These are phyloP conservation scores for Penicillium argentinense DNA, from an alignment of 495 filamentous ascomycete genomes.

Conservation along the genomic window DNA sequence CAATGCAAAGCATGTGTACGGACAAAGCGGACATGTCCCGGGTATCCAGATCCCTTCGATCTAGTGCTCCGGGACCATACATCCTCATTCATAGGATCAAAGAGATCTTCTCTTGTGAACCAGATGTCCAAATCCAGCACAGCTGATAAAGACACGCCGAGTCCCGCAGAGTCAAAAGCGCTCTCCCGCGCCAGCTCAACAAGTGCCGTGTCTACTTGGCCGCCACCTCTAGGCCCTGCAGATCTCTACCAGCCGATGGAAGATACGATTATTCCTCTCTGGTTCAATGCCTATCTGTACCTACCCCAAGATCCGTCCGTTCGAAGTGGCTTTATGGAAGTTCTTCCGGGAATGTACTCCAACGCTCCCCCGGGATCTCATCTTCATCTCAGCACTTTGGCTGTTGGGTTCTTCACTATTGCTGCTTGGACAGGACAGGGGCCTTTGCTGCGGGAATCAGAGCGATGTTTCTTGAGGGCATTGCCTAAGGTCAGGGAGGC, in stretches of 20 bases:
- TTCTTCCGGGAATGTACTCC: conserved; percentile 55
- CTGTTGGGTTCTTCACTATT: conserved; percentile 55
- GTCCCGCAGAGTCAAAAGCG: neutral
- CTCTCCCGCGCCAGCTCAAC: neutral
- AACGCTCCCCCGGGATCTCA: conserved; percentile 44
- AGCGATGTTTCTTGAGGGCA: conserved; percentile 44
- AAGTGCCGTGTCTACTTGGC: neutral
- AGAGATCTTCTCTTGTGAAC: neutral
- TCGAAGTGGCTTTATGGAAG: conserved; percentile 44
- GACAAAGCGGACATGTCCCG: conserved; percentile 53
- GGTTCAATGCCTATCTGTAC: conserved; percentile 38
- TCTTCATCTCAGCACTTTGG: conserved; percentile 57
- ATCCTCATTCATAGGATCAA: conserved; percentile 39
- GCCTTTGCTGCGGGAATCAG: conserved; percentile 34
- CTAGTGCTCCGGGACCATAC: conserved; percentile 67
- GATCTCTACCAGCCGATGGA: conserved; percentile 30
- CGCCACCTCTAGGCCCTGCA: neutral
- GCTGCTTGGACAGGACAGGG: conserved; percentile 46
- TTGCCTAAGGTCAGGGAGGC: conserved; percentile 54
- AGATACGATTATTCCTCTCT: conserved; percentile 32
- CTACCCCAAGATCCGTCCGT: conserved; percentile 31
- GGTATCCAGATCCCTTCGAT: conserved; percentile 69
- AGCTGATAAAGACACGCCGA: neutral
- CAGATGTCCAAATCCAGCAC: neutral
- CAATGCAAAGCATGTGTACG: conserved; percentile 49